Percentiles rank a stretch among this genome's conserved stretches.
Evolutionary conservation across 2,329 filamentous ascomycete genomes (phyloP).

Genomic region (Didymella segeticola): DNA sequence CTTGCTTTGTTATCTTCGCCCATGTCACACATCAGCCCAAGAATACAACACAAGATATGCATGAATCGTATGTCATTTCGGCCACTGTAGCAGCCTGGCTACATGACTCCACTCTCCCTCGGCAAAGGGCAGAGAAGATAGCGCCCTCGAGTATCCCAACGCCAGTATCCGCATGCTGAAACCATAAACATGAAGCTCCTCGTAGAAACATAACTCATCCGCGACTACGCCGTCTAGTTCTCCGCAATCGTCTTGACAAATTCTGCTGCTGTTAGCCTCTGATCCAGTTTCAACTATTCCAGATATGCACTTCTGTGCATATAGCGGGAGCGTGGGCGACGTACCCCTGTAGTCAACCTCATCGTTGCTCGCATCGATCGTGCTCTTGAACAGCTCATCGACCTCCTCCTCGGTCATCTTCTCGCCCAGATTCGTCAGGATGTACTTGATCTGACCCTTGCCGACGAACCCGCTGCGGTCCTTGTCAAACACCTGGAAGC

Average conservation of each 20-base stretch:
- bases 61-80: conserved; percentile 17
- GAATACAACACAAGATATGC: neutral
- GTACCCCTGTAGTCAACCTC: conserved; percentile 97
- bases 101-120: conserved; percentile 15
- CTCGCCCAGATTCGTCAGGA: conserved; percentile 96
- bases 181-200: conserved; percentile 30
- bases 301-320: neutral
- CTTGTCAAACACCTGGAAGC: conserved; percentile 99
- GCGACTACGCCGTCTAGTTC: conserved; percentile 35
- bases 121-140: conserved; percentile 3
- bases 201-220: conserved; percentile 8
- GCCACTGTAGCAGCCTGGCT: conserved; percentile 19
- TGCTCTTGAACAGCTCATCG: conserved; percentile 91
- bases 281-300: no score
- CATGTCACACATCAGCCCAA: neutral
- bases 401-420: conserved; percentile 99
- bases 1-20: neutral
- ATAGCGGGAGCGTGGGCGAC: conserved; percentile 34
- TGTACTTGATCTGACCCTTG: conserved; percentile 96
- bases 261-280: conserved; percentile 33
- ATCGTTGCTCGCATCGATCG: conserved; percentile 91
- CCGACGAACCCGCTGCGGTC: conserved; percentile 98
- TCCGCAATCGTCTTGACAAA: conserved; percentile 50
- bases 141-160: conserved; percentile 30
- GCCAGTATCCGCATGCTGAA: conserved; percentile 39